Evolutionary conservation across 495 filamentous ascomycete species (phyloP).

Genomic region (Cryomyces minteri): DNA sequence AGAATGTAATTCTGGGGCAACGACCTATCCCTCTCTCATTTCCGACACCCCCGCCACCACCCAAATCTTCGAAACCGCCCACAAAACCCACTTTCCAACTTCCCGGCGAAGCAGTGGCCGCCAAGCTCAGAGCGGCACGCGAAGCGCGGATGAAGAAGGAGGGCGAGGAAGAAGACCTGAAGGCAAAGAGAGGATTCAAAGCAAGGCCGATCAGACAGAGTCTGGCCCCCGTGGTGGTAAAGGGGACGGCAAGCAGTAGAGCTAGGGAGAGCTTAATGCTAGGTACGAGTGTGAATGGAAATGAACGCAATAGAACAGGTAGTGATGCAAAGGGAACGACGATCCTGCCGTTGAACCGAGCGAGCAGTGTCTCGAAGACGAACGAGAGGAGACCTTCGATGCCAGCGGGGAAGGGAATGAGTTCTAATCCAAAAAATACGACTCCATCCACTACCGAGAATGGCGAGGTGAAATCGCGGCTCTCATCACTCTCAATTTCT

Average conservation of each 20-base stretch:
- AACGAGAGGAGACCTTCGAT: neutral
- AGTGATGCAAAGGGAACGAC: neutral
- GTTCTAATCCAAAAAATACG: neutral
- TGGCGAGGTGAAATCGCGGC: neutral
- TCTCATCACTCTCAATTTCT: neutral
- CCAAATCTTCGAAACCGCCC: constrained; percentile 39
- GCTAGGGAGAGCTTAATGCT: constrained; percentile 30
- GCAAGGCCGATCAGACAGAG: constrained; percentile 32
- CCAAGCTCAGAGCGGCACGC: constrained; percentile 43
- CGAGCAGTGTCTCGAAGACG: neutral
- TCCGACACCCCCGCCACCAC: constrained; percentile 23
- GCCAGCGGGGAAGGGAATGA: neutral
- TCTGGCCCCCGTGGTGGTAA: constrained; percentile 15
- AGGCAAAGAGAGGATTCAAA: constrained; percentile 37
- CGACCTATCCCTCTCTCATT: constrained; percentile 21
- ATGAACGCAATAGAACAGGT: constrained; percentile 2
- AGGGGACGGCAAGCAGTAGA: constrained; percentile 34
- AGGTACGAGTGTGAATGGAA: constrained; percentile 1
- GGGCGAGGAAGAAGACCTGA: constrained; percentile 4
- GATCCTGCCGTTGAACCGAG: neutral
- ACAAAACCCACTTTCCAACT: constrained; percentile 50
- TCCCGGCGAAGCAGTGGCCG: constrained; percentile 54
- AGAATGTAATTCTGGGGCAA: constrained; percentile 1
- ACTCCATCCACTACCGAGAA: neutral
- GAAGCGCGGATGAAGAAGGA: constrained; percentile 43